These are phyloP conservation scores for Adenanthera pavonina DNA, from an alignment of 306 rosid genomes.

Conservation along the genomic window DNA sequence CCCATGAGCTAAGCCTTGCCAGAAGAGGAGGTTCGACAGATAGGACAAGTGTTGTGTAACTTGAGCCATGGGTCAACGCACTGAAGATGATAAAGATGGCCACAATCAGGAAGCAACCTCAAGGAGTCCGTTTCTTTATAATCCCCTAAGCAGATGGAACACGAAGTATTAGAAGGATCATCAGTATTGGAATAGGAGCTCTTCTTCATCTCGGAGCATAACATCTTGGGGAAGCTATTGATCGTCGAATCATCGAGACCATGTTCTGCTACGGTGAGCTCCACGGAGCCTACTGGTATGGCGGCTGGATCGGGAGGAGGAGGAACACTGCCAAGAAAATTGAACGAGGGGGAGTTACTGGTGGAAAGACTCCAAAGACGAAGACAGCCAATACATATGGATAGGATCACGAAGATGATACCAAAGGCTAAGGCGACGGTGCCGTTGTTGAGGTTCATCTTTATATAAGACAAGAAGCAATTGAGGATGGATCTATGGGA, in stretches of 20 bases:
- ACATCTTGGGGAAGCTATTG: slow-evolving; percentile 38
- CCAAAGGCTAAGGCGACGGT: slow-evolving; percentile 26
- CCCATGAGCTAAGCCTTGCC: neutral
- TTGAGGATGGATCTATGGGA: neutral
- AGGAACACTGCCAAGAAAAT: neutral
- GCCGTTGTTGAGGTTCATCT: slow-evolving; percentile 36
- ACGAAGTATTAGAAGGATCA: slow-evolving; percentile 26
- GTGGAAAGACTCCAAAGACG: slow-evolving; percentile 17
- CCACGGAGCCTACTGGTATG: neutral
- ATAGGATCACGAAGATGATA: neutral
- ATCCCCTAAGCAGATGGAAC: slow-evolving; percentile 63
- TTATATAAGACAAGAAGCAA: too few relatives aligned
- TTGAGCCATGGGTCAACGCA: slow-evolving; percentile 63
- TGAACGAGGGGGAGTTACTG: neutral
- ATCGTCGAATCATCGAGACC: slow-evolving; percentile 39
- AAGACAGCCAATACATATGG: slow-evolving; percentile 40
- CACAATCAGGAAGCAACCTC: slow-evolving; percentile 53
- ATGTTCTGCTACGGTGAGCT: neutral
- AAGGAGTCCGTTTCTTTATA: slow-evolving; percentile 53
- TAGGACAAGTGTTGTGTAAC: slow-evolving; percentile 56
- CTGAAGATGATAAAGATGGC: slow-evolving; percentile 47
- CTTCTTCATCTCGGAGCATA: slow-evolving; percentile 37
- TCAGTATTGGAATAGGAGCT: neutral
- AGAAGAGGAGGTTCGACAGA: slow-evolving; percentile 42
- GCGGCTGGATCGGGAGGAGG: neutral